Conservation (phyloP, 2,329 filamentous ascomycete genomes). For the Diplodia sapinea region DNA sequence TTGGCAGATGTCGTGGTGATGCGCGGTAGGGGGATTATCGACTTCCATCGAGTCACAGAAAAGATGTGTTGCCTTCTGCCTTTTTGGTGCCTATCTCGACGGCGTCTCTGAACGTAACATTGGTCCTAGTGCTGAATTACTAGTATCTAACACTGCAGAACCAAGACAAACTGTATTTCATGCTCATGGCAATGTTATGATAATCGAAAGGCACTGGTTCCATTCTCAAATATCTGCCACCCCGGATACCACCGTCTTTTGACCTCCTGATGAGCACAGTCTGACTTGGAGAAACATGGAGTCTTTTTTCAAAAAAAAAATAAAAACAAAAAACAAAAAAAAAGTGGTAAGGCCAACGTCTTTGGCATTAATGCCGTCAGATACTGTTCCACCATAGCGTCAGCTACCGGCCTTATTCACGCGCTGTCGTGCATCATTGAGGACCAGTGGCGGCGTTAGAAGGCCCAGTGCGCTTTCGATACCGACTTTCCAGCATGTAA, state of each 20-base stretch:
- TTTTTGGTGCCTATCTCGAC: not conserved
- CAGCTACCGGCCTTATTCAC: no score
- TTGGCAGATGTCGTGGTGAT: not conserved
- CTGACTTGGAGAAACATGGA: no score
- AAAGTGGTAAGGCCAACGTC: no score
- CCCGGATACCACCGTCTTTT: not conserved
- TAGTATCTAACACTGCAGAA: not conserved
- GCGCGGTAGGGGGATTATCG: not conserved
- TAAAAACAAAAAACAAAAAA: no score
- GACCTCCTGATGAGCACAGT: no score
- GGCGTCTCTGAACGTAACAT: not conserved
- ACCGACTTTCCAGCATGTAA: not conserved
- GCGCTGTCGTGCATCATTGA: no score
- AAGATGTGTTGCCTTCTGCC: not conserved
- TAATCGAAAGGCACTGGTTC: not conserved
- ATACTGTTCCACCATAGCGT: no score
- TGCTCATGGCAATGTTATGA: not conserved
- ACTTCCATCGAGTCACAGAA: not conserved
- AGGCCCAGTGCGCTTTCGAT: not conserved
- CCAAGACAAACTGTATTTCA: not conserved
- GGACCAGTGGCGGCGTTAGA: no score
- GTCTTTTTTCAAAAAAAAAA: no score
- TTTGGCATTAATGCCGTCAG: no score
- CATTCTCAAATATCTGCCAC: no score
- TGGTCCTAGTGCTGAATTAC: not conserved